Percentiles rank a stretch among this genome's conserved stretches.
These are phyloP conservation scores for Eimeria falciformis DNA, from an alignment of 169 alveolate genomes.

Conservation along the genomic window DNA sequence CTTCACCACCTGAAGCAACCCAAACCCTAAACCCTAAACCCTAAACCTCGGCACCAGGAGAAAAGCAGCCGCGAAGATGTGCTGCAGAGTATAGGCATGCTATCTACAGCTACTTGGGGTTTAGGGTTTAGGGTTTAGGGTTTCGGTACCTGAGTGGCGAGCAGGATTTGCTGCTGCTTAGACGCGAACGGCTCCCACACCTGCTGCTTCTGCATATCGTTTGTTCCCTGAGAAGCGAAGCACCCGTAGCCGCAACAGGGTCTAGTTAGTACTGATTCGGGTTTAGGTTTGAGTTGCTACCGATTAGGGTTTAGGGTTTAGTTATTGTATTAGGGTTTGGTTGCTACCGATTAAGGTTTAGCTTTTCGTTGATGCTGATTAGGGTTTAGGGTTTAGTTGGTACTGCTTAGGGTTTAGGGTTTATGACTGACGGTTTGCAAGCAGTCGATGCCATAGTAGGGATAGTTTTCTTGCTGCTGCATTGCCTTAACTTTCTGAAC, in stretches of 20 bases:
- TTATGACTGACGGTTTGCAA: slow-evolving; percentile 81
- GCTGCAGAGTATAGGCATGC: neutral
- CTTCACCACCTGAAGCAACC: slow-evolving; percentile 94
- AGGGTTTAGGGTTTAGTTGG: slow-evolving; percentile 7
- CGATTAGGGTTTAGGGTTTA: neutral
- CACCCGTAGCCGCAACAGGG: neutral
- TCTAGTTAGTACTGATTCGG: neutral
- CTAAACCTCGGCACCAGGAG: neutral
- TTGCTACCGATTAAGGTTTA: neutral
- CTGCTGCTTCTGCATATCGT: slow-evolving; percentile 93
- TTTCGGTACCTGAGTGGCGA: slow-evolving; percentile 97
- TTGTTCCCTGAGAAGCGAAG: slow-evolving; percentile 65
- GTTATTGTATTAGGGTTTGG: neutral
- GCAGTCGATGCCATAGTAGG: slow-evolving; percentile 96
- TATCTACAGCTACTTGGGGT: neutral
- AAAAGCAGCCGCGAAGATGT: neutral
- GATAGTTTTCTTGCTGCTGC: slow-evolving; percentile 89
- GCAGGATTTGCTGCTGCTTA: slow-evolving; percentile 95
- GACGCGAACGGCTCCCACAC: slow-evolving; percentile 96
- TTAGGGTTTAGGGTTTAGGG: slow-evolving; percentile 42
- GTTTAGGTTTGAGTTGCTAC: neutral
- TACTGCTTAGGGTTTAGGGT: neutral
- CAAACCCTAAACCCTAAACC: neutral
- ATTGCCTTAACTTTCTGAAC: slow-evolving; percentile 94
- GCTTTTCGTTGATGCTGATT: neutral